Evolutionary conservation across 129 eudicot genomes (phyloP).

Genomic region (Lonicera japonica): DNA sequence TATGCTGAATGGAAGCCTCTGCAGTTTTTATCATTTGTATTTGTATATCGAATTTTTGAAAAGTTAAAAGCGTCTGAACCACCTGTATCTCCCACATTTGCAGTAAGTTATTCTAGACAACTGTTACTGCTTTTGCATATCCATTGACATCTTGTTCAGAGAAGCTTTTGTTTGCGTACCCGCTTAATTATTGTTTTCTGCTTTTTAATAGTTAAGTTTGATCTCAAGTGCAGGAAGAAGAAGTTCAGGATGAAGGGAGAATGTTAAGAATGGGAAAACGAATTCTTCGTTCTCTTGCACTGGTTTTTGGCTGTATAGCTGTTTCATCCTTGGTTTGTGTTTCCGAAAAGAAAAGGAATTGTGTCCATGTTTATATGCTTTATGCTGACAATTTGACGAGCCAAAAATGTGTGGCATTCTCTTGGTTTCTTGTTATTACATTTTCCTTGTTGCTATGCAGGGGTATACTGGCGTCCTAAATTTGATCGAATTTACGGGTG

Average conservation of each 20-base stretch:
- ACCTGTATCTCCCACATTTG: slow-evolving; percentile 48
- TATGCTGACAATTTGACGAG: not conserved
- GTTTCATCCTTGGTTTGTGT: slow-evolving; percentile 72
- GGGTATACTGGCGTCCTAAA: slow-evolving; percentile 75
- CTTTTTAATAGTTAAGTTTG: not conserved
- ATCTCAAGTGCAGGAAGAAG: slow-evolving; percentile 68
- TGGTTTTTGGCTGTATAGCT: slow-evolving; percentile 76
- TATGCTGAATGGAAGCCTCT: slow-evolving; percentile 83
- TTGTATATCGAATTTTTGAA: slow-evolving; percentile 79
- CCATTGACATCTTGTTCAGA: too few species aligned
- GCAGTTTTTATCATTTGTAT: slow-evolving; percentile 67
- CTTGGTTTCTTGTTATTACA: not conserved
- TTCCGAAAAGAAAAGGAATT: not conserved
- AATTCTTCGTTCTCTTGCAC: slow-evolving; percentile 70
- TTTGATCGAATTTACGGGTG: slow-evolving; percentile 42
- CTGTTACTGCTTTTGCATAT: not conserved
- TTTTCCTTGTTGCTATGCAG: slow-evolving; percentile 26
- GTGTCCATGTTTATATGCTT: not conserved
- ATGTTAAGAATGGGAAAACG: slow-evolving; percentile 88
- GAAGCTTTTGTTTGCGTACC: slow-evolving; percentile 1
- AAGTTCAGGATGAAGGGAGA: slow-evolving; percentile 74
- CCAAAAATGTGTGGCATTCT: not conserved
- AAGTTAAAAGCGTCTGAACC: slow-evolving; percentile 77
- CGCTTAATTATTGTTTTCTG: not conserved
- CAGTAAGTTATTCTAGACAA: slow-evolving; percentile 38